Conservation (phyloP, 345 rosid species). For the Gossypium arboreum region DNA sequence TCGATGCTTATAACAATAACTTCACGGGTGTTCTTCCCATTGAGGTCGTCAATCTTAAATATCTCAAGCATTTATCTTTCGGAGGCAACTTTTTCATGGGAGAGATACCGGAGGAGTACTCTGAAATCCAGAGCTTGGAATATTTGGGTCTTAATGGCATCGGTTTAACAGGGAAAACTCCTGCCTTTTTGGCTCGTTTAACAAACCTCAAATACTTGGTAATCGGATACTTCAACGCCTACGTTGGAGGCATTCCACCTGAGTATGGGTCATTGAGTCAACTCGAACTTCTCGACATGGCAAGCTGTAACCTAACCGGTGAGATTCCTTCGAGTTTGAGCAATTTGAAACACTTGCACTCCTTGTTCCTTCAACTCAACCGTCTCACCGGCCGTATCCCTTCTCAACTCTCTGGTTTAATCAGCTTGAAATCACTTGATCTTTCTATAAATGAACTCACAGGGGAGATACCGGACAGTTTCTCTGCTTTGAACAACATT, state of each 20-base stretch:
- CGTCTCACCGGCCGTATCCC: conserved; percentile 68
- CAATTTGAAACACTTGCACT: conserved; percentile 45
- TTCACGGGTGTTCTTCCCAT: conserved; percentile 57
- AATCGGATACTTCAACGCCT: conserved; percentile 58
- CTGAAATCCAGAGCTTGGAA: conserved; percentile 63
- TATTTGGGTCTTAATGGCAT: conserved; percentile 65
- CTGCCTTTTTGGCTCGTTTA: conserved; percentile 52
- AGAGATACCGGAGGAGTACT: conserved; percentile 61
- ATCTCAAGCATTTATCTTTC: conserved; percentile 48
- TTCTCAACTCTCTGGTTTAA: conserved; percentile 55
- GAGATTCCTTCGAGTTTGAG: conserved; percentile 62
- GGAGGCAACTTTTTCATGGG: conserved; percentile 84
- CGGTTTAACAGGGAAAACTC: conserved; percentile 48
- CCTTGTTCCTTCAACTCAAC: conserved; percentile 75
- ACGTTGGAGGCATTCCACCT: conserved; percentile 61
- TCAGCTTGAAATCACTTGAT: conserved; percentile 68
- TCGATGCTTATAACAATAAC: conserved; percentile 66
- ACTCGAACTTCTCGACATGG: conserved; percentile 67
- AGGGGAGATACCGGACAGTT: conserved; percentile 72
- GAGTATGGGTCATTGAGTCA: conserved; percentile 57
- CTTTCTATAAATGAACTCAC: conserved; percentile 56
- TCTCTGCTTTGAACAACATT: conserved; percentile 38
- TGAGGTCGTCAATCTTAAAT: conserved; percentile 44
- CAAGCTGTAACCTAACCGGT: conserved; percentile 56
- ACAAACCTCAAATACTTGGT: conserved; percentile 50